These are phyloP conservation scores for Platanthera guangdongensis DNA, from an alignment of 106 monocot genomes.

Conservation along the genomic window DNA sequence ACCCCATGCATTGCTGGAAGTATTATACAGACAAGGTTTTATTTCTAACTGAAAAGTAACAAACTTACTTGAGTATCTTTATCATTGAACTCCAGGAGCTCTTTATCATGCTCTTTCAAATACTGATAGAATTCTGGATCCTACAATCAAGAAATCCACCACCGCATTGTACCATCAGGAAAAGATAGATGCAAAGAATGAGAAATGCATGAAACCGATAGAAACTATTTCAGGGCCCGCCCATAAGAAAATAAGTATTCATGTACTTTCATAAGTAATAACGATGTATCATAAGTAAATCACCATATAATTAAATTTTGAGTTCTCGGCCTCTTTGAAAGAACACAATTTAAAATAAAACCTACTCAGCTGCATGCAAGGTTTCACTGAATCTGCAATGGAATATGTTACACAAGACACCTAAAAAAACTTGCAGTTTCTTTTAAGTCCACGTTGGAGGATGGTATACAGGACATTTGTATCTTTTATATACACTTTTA, in stretches of 20 bases:
- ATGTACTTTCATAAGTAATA: neutral
- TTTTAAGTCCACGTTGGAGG: too few species aligned
- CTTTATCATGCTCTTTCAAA: slow-evolving; percentile 82
- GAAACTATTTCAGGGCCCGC: neutral
- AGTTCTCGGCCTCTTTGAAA: neutral
- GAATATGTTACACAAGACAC: neutral
- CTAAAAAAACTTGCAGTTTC: neutral
- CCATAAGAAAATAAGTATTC: neutral
- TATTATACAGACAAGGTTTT: neutral
- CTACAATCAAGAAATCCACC: slow-evolving; percentile 18
- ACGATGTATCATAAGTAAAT: neutral
- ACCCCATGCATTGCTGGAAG: too few species aligned
- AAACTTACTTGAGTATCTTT: slow-evolving; percentile 58
- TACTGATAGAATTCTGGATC: slow-evolving; percentile 96
- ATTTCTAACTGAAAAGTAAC: slow-evolving; percentile 4
- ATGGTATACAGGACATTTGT: neutral
- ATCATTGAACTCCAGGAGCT: slow-evolving; percentile 77
- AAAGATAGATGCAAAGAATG: neutral
- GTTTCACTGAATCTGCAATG: neutral
- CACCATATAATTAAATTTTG: neutral
- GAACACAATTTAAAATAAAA: neutral
- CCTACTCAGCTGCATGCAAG: neutral
- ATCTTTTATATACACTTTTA: neutral
- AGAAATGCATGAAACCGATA: neutral
- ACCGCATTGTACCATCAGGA: neutral